Evolutionary conservation across 495 filamentous ascomycete species (phyloP), one percentile per base, ranked within the genome.

Genomic region (Chlorociboria aeruginascens): DNA sequence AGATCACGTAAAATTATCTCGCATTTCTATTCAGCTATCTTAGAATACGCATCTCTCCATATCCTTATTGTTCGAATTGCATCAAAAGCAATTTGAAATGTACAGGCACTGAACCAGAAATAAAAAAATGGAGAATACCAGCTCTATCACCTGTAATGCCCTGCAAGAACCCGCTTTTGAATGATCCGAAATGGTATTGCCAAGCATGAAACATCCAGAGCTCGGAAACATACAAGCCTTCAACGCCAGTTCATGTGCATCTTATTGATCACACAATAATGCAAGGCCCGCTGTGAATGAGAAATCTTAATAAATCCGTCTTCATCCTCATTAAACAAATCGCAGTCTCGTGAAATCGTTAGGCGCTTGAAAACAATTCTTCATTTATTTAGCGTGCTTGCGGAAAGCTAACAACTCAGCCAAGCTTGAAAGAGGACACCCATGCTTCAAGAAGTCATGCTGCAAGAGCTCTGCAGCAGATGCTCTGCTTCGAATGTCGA

Each of bases 401-500:
- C 51, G 47, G 62, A 89, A 98, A 45, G 81, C 79, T 46, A 98
- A 74, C 49, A 98, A 63, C 54, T 94, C 87, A 12, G 88, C 81
- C 57, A 98, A 69, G 61, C 84, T 93, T 2, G 73, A 73, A 37
- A 89, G 68, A 40, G 80, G 78, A 68, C 89, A 97, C 11, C 85
- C 84, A 52, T 79, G 78, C 71, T 79, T 78, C 59, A 88, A 58
- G 64, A 88, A 88, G 51, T 86, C 83, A 58, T 87, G 83, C 47
- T 76, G 73, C 40, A 96, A 67, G 37, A 97, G 73, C 66, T 98
- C 92, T 40, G 82, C 73, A 0, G 92, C 88, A 2, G 85, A 94
- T 30, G 92, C 93, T 57, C 92, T 79, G 61, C 85, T 90, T 70
- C 89, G 89, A 56, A 98, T 89, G 57, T 95, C 89, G 30, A 98